A percentile compares a stretch with the other conserved stretches of the same genome.
Conservation (phyloP, 1,284 basidiomycete genomes). For the Ceratobasidium sp. region DNA sequence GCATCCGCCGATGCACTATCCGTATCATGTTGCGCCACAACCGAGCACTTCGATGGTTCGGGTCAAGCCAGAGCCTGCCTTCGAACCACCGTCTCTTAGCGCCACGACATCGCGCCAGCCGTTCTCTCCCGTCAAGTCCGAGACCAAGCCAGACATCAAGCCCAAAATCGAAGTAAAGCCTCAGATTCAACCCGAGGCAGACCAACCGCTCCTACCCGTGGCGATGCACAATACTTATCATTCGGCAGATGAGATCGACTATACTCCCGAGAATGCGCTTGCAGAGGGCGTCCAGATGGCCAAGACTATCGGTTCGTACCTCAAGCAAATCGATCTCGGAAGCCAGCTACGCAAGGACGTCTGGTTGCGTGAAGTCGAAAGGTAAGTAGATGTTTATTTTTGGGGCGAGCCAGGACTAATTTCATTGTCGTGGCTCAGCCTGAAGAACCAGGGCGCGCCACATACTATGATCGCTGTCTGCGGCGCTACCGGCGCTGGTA, state of each 20-base stretch:
- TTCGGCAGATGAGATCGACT: slow-evolving; percentile 59
- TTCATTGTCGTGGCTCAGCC: slow-evolving; percentile 53
- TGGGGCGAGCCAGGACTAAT: background rate
- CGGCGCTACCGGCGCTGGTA: slow-evolving; percentile 70
- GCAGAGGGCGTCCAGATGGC: slow-evolving; percentile 66
- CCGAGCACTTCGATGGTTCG: background rate
- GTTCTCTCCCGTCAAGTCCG: background rate
- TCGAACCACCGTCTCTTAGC: background rate
- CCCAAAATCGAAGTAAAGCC: background rate
- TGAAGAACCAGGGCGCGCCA: slow-evolving; percentile 63
- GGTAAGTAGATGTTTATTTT: slow-evolving; percentile 54
- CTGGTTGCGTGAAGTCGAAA: slow-evolving; percentile 66
- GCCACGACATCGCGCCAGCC: no score
- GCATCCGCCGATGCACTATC: background rate
- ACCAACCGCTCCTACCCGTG: slow-evolving; percentile 53
- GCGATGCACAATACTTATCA: slow-evolving; percentile 51
- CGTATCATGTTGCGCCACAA: background rate
- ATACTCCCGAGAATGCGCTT: slow-evolving; percentile 63
- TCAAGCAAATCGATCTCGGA: slow-evolving; percentile 63
- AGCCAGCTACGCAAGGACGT: slow-evolving; percentile 67
- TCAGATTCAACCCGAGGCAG: slow-evolving; percentile 59
- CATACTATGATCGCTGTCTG: slow-evolving; percentile 70
- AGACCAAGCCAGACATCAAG: background rate
- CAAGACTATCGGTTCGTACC: slow-evolving; percentile 58
- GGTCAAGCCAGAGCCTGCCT: slow-evolving; percentile 5